Evolutionary conservation across 257 asterid species (phyloP).

Genomic region (Petunia secreta): DNA sequence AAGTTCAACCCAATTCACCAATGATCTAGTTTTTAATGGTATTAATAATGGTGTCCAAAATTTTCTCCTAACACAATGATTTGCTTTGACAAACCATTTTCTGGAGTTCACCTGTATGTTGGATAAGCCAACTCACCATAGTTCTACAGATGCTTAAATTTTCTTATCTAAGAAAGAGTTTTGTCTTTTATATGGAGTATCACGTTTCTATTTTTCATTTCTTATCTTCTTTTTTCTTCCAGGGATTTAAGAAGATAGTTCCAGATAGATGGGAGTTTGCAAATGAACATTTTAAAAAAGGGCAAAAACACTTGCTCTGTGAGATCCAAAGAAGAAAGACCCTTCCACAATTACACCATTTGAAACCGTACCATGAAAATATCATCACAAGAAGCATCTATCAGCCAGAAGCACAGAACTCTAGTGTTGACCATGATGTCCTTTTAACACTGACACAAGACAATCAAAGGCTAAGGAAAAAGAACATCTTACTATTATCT

Average conservation of each 20-base stretch:
- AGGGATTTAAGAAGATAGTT: constrained; percentile 63
- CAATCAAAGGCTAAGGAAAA: constrained; percentile 77
- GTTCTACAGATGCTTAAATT: not conserved
- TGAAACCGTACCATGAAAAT: constrained; percentile 5
- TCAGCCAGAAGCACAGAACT: not conserved
- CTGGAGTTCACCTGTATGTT: not conserved
- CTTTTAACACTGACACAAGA: constrained; percentile 62
- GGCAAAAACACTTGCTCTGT: constrained; percentile 74
- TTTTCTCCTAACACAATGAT: not conserved
- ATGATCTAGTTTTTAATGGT: too few relatives aligned
- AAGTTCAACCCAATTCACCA: too few relatives aligned
- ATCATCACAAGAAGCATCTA: constrained; percentile 5
- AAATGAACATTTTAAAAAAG: constrained; percentile 63
- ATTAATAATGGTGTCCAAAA: not conserved
- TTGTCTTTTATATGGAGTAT: not conserved
- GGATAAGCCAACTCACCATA: not conserved
- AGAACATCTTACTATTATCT: constrained; percentile 75
- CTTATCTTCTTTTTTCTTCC: not conserved
- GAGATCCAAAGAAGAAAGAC: constrained; percentile 95
- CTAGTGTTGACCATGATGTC: not conserved
- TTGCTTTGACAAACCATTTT: not conserved
- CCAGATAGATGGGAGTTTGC: constrained; percentile 97
- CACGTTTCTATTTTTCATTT: not conserved
- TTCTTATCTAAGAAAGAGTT: not conserved
- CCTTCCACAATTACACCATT: constrained; percentile 38